Percentiles rank a stretch among this genome's conserved stretches.
phyloP scores from a whole-genome alignment of 345 rosid genomes.

The Acer negundo region DNA sequence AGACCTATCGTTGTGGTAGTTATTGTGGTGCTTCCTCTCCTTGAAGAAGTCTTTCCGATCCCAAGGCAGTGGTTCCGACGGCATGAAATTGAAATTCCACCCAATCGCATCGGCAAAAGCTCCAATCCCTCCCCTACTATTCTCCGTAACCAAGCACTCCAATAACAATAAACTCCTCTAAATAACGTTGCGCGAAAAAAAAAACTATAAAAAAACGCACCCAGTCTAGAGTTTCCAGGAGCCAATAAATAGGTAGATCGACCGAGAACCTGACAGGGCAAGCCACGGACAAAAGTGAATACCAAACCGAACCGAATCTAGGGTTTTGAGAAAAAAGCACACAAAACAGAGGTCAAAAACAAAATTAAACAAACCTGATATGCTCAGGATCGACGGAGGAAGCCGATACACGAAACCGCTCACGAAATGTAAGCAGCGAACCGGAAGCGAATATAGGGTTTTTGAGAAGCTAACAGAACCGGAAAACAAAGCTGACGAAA shows the following conservation, averaged over 20 bases:
- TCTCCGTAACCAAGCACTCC: conserved; percentile 6
- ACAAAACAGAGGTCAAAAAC: not conserved
- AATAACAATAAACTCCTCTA: not conserved
- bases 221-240: not conserved
- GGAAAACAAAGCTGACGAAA: not conserved
- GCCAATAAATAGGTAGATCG: not conserved
- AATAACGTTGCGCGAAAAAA: conserved; percentile 5
- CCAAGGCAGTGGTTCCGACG: conserved; percentile 90
- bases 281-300: not conserved
- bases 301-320: conserved; percentile 14
- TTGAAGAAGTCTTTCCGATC: conserved; percentile 87
- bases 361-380: not conserved
- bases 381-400: not conserved
- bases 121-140: conserved; percentile 24
- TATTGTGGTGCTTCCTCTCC: conserved; percentile 64
- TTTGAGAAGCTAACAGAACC: not conserved
- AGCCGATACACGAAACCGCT: not conserved
- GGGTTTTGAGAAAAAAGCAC: conserved; percentile 9
- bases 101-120: conserved; percentile 48
- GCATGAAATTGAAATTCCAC: conserved; percentile 61
- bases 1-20: conserved; percentile 52
- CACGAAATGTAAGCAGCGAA: not conserved
- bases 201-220: not conserved
- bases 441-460: not conserved
- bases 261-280: not conserved